These are phyloP conservation scores for Scutellospora calospora DNA, from an alignment of 371 early-diverging fungal genomes.

Conservation along the genomic window DNA sequence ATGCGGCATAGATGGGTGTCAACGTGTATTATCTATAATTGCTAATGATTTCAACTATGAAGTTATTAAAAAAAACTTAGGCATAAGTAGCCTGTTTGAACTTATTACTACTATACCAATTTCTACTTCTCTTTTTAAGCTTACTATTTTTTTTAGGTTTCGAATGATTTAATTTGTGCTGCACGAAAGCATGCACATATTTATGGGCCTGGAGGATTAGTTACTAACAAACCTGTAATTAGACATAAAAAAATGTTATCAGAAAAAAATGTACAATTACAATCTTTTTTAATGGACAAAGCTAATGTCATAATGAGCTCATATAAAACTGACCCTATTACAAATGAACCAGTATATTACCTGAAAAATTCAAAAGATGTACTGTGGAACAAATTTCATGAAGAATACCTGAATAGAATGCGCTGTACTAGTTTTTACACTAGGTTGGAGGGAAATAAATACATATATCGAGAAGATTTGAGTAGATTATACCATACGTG, in stretches of 20 bases:
- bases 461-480: too few relatives aligned
- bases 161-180: neutral
- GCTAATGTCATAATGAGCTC: constrained; percentile 9
- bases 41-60: neutral
- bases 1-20: neutral
- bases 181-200: neutral
- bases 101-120: neutral
- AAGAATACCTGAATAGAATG: neutral
- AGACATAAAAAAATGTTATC: neutral
- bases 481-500: too few relatives aligned
- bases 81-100: neutral
- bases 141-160: neutral
- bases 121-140: neutral
- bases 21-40: neutral
- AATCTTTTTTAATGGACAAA: constrained; percentile 4
- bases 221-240: neutral
- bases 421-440: too few relatives aligned
- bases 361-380: neutral
- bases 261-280: neutral
- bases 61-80: neutral
- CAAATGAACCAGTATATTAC: neutral
- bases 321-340: neutral
- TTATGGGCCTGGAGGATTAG: neutral
- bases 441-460: too few relatives aligned
- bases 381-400: constrained; percentile 13